Evolutionary conservation across 768 basidiomycete genomes (phyloP), one percentile per base, ranked within the genome.

Genomic region (Crassisporium funariophilum): DNA sequence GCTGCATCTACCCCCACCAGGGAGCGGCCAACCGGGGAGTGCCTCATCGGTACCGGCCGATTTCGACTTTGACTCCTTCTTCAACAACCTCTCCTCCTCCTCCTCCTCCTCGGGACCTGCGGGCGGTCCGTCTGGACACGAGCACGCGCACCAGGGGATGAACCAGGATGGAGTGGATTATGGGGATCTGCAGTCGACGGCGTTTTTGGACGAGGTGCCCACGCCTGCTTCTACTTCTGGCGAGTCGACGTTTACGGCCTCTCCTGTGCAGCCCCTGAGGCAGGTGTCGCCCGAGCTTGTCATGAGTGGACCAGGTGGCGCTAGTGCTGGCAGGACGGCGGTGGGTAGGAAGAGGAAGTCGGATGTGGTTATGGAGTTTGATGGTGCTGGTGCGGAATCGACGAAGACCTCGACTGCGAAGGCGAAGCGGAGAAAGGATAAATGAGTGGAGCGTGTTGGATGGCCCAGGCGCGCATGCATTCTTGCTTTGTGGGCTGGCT

Each of bases 41-140:
- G 13, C 29, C 3, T 11, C 5, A 31, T n/a, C 41, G 10, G 12
- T 25, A 21, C 8, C 43, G 21, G 24, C 46, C 2, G 64, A 61
- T 23, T 65, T 65, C 29, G 61, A 65, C 45, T 64, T 67, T 39
- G 59, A 64, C 22, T 48, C 61, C 16, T 63, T 67, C 36, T 52
- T 65, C 47, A 60, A 59, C 38, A 52, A 42, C 13, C 15, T 59
- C 6, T 33, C 52, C 9, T 47, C 46, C 3, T 22, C 35, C 15
- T 12, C 44, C 2, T 21, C 37, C n/a, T n/a, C n/a, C n/a, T n/a
- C n/a, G n/a, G n/a, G n/a, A n/a, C n/a, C n/a, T 11, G 36, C 13
- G 15, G 25, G 27, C 4, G 41, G 17, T 17, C 15, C 15, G 25
- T 24, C 38, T 9, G 46, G 24, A n/a, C 31, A 39, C 41, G 23